Evolutionary conservation across 2,329 filamentous ascomycete genomes (phyloP), one percentile per base, ranked within the genome.

Genomic region (Alternaria rosae): DNA sequence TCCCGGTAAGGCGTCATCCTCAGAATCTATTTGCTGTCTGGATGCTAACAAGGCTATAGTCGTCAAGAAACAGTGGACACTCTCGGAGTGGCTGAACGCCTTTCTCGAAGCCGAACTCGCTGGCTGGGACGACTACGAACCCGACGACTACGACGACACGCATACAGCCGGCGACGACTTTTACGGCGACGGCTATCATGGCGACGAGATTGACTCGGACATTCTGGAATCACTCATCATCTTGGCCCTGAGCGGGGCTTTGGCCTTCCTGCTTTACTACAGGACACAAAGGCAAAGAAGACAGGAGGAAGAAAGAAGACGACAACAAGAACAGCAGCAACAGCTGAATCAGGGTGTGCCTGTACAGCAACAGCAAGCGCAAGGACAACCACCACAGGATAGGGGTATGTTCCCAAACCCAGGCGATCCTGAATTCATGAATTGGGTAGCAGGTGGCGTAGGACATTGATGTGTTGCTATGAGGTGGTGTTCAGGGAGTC

Each of bases 141-240:
- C 74, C 4, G 82, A 84, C 32, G 82, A 84, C 64, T 82, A 82
- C 74, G 80, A 82, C n/a, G 70, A 73, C 6, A 64, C 41, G 23
- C 64, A 70, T 25, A 71, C 72, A 30, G 72, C 73, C 20, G 72
- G 75, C 4, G 82, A 83, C 25, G 88, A 89, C 62, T 88, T 88
- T 61, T 89, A 91, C 54, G 89, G 64, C 17, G 64, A 89, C 3
- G 85, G 84, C 21, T 85, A 85, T 21, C 64, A 65, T 11, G 67
- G 59, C 32, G 83, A 87, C 6, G 84, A 88, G 3, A 85, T 91
- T 28, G 91, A 94, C 53, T 92, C 93, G 48, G 92, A 92, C 12
- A 82, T 97, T 15, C 69, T 97, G 11, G 95, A 98, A 79, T 94
- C 91, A 44, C 80, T 97, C 23, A 83, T 97, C 45, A 96, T 99